Conservation (phyloP, 305 asterid genomes). For the Plantago lanceolata region DNA sequence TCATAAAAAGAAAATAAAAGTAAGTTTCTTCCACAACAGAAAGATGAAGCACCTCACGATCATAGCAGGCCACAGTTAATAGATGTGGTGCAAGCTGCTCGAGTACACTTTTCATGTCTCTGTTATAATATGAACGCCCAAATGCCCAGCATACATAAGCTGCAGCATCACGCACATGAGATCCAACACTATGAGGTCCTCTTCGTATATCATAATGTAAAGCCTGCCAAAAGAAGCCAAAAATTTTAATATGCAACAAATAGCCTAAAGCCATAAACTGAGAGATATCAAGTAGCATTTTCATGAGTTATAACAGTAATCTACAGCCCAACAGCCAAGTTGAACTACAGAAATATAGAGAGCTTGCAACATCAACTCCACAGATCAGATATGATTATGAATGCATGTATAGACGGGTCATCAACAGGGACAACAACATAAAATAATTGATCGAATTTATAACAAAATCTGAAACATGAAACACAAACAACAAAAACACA, state of each 20-base stretch:
- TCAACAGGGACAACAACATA: background rate
- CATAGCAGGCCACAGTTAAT: conserved; percentile 85
- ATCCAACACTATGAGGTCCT: conserved; percentile 99
- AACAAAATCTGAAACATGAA: conserved; percentile 9
- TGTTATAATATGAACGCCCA: conserved; percentile 82
- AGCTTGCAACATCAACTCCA: too few relatives aligned
- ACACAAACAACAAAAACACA: conserved; percentile 20
- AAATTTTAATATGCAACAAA: conserved; percentile 22
- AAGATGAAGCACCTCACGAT: conserved; percentile 76
- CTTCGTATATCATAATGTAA: conserved; percentile 93
- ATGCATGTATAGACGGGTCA: too few relatives aligned
- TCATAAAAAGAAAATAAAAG: conserved; percentile 20
- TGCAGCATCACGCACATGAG: conserved; percentile 99
- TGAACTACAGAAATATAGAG: too few relatives aligned
- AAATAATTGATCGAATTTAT: background rate
- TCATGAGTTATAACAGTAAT: too few relatives aligned
- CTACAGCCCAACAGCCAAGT: too few relatives aligned
- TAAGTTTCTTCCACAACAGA: conserved; percentile 9
- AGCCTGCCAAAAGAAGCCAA: conserved; percentile 48
- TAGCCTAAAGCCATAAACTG: background rate
- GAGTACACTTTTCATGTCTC: conserved; percentile 80
- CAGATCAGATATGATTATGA: too few relatives aligned
- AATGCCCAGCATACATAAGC: conserved; percentile 99
- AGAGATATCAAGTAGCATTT: background rate
- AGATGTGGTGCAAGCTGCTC: conserved; percentile 91